These are phyloP conservation scores for Chlorella variabilis DNA, from an alignment of 163 green algal species.

Conservation along the genomic window DNA sequence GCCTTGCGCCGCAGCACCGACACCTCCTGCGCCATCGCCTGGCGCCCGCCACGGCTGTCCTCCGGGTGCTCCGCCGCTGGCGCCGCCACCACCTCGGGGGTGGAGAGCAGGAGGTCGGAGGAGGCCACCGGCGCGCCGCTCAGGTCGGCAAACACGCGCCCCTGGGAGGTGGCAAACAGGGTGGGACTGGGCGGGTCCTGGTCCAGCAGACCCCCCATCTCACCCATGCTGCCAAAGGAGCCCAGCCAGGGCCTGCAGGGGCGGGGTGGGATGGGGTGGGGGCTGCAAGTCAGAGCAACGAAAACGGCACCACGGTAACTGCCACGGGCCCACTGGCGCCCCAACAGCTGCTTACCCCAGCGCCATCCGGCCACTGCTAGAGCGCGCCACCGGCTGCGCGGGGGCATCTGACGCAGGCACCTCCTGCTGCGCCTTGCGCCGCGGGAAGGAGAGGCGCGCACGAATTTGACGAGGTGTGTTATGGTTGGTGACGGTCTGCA, in stretches of 20 bases:
- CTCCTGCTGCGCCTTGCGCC: background rate
- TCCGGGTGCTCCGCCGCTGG: background rate
- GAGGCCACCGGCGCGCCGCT: background rate
- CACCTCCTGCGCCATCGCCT: background rate
- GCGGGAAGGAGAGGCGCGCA: conserved; percentile 1
- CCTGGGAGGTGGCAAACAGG: conserved; percentile 19
- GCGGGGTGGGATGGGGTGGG: background rate
- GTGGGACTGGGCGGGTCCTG: conserved; percentile 25
- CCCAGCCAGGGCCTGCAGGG: conserved; percentile 27
- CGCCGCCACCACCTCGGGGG: background rate
- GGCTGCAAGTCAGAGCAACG: no score
- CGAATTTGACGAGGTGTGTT: conserved; percentile 24
- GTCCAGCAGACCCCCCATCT: background rate
- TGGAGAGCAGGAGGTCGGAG: background rate
- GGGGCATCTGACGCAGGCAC: background rate
- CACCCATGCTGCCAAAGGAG: background rate
- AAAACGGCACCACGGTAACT: background rate
- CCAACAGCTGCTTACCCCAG: background rate
- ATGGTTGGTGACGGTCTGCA: conserved; percentile 22
- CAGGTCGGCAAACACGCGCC: conserved; percentile 33
- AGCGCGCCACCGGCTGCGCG: conserved; percentile 1
- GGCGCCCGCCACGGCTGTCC: background rate
- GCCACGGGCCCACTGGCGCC: background rate
- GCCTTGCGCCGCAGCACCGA: conserved; percentile 11
- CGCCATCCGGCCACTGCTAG: background rate